phyloP scores from a whole-genome alignment of 192 early-diverging fungal species.

The Coemansia sp. region DNA sequence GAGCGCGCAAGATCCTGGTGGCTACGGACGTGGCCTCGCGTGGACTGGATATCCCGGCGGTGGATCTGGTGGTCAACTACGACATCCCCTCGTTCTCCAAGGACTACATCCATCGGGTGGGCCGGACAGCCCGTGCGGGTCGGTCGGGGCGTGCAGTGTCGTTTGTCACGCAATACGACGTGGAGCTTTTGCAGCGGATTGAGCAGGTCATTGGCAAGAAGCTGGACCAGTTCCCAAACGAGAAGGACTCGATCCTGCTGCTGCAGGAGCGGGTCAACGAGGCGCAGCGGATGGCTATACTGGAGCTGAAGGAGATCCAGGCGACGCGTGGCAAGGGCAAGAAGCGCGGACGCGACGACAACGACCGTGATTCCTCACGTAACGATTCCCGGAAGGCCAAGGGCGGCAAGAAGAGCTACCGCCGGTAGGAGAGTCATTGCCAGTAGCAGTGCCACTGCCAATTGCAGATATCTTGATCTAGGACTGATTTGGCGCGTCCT shows the following conservation, averaged over 20 bases:
- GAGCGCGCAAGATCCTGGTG: slow-evolving; percentile 79
- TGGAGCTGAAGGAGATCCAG: slow-evolving; percentile 74
- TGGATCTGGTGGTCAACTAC: slow-evolving; percentile 95
- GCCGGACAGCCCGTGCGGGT: slow-evolving; percentile 79
- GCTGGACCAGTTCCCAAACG: slow-evolving; percentile 73
- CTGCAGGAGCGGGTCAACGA: slow-evolving; percentile 92
- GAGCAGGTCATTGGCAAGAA: slow-evolving; percentile 88
- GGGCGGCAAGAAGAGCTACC: slow-evolving; percentile 2
- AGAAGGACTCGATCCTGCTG: slow-evolving; percentile 80
- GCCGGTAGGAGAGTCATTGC: neutral
- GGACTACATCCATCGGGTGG: slow-evolving; percentile 84
- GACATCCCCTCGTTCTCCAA: slow-evolving; percentile 88
- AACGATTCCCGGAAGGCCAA: slow-evolving; percentile 40
- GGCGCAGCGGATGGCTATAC: slow-evolving; percentile 77
- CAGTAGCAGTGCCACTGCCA: no score
- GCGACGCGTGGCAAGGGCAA: slow-evolving; percentile 29
- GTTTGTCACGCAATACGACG: slow-evolving; percentile 87
- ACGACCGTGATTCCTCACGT: slow-evolving; percentile 47
- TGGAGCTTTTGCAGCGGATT: slow-evolving; percentile 90
- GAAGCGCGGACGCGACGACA: slow-evolving; percentile 39
- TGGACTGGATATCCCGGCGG: slow-evolving; percentile 92
- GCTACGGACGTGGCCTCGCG: slow-evolving; percentile 93
- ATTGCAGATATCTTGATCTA: no score
- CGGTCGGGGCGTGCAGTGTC: slow-evolving; percentile 74
- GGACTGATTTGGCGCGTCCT: no score